phyloP scores from a whole-genome alignment of 495 filamentous ascomycete species.

The Xylona heveae region DNA sequence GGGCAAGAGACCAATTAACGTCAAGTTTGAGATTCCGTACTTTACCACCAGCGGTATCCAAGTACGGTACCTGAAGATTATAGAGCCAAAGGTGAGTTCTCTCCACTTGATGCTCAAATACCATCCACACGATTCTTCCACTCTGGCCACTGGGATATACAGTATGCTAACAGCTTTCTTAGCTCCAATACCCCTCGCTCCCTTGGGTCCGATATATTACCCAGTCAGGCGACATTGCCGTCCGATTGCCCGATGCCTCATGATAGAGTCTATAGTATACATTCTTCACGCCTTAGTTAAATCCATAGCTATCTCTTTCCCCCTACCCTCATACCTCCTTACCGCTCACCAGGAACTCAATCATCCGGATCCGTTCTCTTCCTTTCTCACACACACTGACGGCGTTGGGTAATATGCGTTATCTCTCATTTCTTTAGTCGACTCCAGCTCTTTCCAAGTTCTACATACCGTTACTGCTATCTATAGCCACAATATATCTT shows the following conservation, averaged over 20 bases:
- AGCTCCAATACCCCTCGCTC: conserved; percentile 94
- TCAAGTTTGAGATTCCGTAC: conserved; percentile 99
- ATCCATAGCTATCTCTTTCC: no score
- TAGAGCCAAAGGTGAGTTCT: conserved; percentile 80
- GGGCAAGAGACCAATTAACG: conserved; percentile 85
- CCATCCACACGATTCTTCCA: no score
- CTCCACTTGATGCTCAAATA: conserved; percentile 4
- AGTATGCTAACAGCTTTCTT: conserved; percentile 5
- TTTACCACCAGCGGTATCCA: conserved; percentile 98
- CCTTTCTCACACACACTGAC: no score
- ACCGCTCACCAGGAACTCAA: no score
- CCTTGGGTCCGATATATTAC: conserved; percentile 99
- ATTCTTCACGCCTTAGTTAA: no score
- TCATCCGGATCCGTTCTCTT: no score
- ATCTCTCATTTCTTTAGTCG: no score
- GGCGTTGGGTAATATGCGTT: no score
- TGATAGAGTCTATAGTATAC: not conserved
- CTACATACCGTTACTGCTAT: no score
- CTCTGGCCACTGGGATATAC: not conserved
- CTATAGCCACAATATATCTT: no score
- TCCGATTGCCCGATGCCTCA: conserved; percentile 62
- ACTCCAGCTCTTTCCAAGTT: no score
- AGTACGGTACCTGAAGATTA: conserved; percentile 97
- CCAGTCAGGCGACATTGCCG: conserved; percentile 86
- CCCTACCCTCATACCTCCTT: no score